A percentile compares a stretch with the other conserved stretches of the same genome.
phyloP scores from a whole-genome alignment of 1,139 yeast genomes.

The Candida sanyaensis region DNA sequence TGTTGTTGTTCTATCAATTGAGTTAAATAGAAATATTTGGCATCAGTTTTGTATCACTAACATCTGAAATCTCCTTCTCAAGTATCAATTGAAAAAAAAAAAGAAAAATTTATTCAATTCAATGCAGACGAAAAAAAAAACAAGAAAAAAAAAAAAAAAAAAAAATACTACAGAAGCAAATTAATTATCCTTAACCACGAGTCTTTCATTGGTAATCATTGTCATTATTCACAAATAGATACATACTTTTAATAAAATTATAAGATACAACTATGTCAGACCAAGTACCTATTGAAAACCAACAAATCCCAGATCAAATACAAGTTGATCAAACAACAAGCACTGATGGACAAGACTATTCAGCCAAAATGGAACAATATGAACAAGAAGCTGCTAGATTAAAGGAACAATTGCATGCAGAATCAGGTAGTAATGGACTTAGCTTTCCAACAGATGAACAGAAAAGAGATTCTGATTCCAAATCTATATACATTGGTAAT shows the following conservation, averaged over 20 bases:
- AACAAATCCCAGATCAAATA: slow-evolving; percentile 10
- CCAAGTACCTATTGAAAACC: slow-evolving; percentile 17
- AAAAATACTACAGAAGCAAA: neutral
- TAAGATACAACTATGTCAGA: slow-evolving; percentile 15
- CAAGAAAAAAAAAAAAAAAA: neutral
- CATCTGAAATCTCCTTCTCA: no score
- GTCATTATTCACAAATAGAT: no score
- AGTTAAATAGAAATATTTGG: no score
- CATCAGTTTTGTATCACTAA: no score
- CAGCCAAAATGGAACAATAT: slow-evolving; percentile 24
- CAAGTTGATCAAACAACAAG: neutral
- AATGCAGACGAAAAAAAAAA: no score
- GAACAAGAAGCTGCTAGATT: slow-evolving; percentile 31
- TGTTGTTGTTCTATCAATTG: no score
- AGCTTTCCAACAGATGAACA: slow-evolving; percentile 27
- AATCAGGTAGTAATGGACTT: slow-evolving; percentile 8
- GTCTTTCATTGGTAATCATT: no score
- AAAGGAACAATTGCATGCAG: slow-evolving; percentile 23
- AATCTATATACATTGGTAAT: slow-evolving; percentile 86
- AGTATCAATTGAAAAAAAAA: no score
- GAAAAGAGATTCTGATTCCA: slow-evolving; percentile 58
- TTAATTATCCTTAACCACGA: no score
- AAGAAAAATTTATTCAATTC: no score
- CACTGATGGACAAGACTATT: slow-evolving; percentile 1
- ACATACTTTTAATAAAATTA: neutral